Conservation (phyloP, 1,284 basidiomycete genomes). For the Ustilago loliicola region DNA sequence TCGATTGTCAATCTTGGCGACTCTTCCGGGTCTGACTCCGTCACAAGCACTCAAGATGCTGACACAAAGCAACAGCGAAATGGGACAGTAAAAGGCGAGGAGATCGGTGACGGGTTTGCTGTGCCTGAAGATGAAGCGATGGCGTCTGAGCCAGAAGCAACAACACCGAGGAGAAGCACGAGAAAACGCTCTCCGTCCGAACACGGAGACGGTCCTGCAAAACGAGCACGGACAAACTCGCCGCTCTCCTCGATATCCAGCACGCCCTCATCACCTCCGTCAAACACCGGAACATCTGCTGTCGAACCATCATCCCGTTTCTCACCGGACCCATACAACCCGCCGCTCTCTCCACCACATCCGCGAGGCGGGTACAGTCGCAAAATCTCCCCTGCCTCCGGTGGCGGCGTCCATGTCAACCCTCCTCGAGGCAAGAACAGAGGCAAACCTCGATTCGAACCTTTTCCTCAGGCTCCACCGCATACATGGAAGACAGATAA, state of each 20-base stretch:
- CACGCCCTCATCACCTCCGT: background rate
- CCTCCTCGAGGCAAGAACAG: conserved; percentile 24
- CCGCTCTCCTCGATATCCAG: background rate
- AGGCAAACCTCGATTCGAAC: conserved; percentile 30
- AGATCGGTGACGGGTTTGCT: conserved; percentile 43
- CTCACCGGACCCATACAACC: conserved; percentile 59
- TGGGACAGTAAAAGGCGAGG: conserved; percentile 19
- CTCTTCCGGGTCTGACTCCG: conserved; percentile 11
- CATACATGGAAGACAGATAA: conserved; percentile 28
- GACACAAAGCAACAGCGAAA: conserved; percentile 1
- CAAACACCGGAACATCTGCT: background rate
- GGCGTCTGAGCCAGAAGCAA: background rate
- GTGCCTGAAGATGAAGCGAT: conserved; percentile 28
- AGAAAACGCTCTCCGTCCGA: conserved; percentile 11
- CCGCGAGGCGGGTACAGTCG: conserved; percentile 51
- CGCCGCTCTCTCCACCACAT: conserved; percentile 50
- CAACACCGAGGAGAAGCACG: background rate
- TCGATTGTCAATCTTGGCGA: conserved; percentile 32
- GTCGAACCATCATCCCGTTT: conserved; percentile 30
- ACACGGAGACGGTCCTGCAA: background rate
- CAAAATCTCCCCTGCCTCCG: conserved; percentile 28
- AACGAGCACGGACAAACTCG: background rate
- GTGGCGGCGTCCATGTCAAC: conserved; percentile 45
- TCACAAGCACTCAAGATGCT: background rate
- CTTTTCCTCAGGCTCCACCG: conserved; percentile 38